Percentiles rank a stretch among this genome's conserved stretches.
Conservation (phyloP, 306 rosid genomes). For the Carpinus fangiana region DNA sequence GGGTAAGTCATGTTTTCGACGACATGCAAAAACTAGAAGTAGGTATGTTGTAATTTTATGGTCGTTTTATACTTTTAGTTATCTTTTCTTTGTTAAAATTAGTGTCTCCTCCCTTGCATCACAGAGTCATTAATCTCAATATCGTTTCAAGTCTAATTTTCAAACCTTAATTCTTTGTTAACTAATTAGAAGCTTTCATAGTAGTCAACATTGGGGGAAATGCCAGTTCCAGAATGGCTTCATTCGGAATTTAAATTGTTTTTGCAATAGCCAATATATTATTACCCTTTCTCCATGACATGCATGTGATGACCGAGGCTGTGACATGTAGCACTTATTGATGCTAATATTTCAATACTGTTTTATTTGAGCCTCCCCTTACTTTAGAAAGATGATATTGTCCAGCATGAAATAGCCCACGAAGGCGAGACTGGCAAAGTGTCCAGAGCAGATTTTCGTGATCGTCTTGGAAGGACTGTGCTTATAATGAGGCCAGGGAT, state of each 20-base stretch:
- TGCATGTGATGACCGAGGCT: neutral
- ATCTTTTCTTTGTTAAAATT: neutral
- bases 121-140: neutral
- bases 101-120: too few species aligned
- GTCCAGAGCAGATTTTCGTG: conserved; percentile 73
- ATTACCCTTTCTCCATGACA: neutral
- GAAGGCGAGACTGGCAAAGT: conserved; percentile 96
- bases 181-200: neutral
- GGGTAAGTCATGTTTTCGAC: conserved; percentile 51
- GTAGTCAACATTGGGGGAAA: neutral
- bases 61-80: neutral
- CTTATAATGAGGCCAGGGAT: conserved; percentile 87
- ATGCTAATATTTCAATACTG: neutral
- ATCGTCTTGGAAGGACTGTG: conserved; percentile 76
- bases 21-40: neutral
- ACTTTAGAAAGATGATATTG: neutral
- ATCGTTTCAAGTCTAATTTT: neutral
- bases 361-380: neutral
- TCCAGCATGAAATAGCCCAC: conserved; percentile 79
- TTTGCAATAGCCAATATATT: neutral
- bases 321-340: neutral
- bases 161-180: too few species aligned
- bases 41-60: neutral
- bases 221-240: neutral
- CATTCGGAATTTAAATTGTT: neutral